Conservation (phyloP, 2,329 filamentous ascomycete genomes). For the Rosellinia necatrix region DNA sequence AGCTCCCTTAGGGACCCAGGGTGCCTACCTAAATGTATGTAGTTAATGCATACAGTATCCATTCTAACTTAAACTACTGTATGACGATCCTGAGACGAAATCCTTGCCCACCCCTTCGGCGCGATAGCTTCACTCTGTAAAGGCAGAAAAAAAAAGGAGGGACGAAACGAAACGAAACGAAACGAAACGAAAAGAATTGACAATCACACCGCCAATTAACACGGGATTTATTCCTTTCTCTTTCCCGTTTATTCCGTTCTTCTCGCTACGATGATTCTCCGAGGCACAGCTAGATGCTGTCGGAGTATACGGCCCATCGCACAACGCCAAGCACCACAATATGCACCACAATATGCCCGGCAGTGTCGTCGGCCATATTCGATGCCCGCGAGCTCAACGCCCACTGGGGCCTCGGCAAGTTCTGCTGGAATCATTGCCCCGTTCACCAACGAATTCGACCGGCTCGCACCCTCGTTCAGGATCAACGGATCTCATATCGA, state of each 20-base stretch:
- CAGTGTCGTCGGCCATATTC: conserved; percentile 49
- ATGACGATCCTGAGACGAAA: neutral
- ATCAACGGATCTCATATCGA: conserved; percentile 79
- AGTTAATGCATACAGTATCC: no score
- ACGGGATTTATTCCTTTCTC: neutral
- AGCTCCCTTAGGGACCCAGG: no score
- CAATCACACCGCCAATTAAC: neutral
- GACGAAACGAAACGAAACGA: no score
- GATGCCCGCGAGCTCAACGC: conserved; percentile 39
- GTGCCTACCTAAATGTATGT: neutral
- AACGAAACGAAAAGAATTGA: neutral
- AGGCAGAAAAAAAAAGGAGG: neutral
- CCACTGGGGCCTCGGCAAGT: conserved; percentile 35
- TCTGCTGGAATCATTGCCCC: conserved; percentile 53
- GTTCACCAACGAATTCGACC: conserved; percentile 76
- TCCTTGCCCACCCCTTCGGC: conserved; percentile 4
- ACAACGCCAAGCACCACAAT: conserved; percentile 24
- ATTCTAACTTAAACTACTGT: no score
- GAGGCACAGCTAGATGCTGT: conserved; percentile 37
- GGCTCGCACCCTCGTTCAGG: conserved; percentile 87
- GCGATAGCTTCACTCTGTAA: conserved; percentile 3
- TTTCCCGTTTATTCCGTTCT: neutral
- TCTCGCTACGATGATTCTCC: conserved; percentile 36
- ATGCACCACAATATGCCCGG: conserved; percentile 33
- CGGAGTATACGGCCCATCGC: conserved; percentile 35